Evolutionary conservation across 306 rosid species (phyloP), one percentile per base, ranked within the genome.

Genomic region (Herpetospermum pedunculosum): DNA sequence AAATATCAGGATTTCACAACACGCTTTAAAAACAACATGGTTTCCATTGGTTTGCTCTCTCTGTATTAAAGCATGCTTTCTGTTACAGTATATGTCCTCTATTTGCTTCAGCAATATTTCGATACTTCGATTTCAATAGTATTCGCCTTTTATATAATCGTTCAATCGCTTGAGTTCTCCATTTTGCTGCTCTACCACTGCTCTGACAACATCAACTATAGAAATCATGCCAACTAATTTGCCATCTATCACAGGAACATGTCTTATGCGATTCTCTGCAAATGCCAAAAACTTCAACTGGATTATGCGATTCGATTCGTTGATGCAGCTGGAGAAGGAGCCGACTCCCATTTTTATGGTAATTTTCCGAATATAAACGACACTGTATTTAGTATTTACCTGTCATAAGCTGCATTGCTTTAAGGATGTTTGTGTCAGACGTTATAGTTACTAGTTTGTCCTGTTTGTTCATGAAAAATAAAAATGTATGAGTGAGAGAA

Each of bases 321-420:
- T 65, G 72, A 23, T 65, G 72, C 72, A 65, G 72, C 52, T 65
- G 50, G 32, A 40, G 49, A 64, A 64, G 50, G 72, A 65, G 50
- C 50, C 2, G 23, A 55, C 58, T 72, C 28, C 14, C 52, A 37
- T 53, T 35, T 77, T 9, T 25, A 21, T 75, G 68, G 26, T 34
- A 75, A 52, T 69, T 18, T 18, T 50, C 23, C 40, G 50, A 70
- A 57, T 21, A 52, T 32, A 58, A 48, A 11, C 59, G 16, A 30
- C 10, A 48, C 44, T 32, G 16, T 29, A 50, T 35, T 78, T 83
- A 87, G 5, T 75, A 57, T 46, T 78, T 83, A 87, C 97, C 94
- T 77, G 88, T 83, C 98, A 94, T 94, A 26, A 94, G 87, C 81
- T 83, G 81, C 98, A 94, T 89, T 79, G 99, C 99, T 84, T 83